Evolutionary conservation across 352 stramenopile genomes (phyloP), one percentile per base, ranked within the genome.

Genomic region (Thraustochytrium striatum): DNA sequence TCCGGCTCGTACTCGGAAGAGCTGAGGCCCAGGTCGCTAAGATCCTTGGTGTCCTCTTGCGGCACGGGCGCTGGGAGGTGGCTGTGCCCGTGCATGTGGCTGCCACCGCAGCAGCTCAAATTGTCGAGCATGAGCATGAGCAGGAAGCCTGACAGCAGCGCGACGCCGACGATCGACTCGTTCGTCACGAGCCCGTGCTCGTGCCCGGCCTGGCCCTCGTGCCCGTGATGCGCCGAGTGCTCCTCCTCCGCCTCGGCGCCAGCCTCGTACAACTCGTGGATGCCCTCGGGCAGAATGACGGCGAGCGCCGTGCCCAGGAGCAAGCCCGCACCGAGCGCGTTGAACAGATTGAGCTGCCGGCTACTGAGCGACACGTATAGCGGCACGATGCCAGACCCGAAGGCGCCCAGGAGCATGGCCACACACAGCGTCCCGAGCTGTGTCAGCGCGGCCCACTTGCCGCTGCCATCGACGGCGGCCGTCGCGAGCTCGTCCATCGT

Each of bases 101-200:
- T 16, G n/a, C 30, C 8, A n/a, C 32, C 32, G 8, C 52, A 38
- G 39, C 65, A 30, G 25, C 41, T 30, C 7, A 81, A 13, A 8
- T 80, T 35, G 36, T 80, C 70, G 0, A 80, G 16, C 5, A 52
- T 69, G 25, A 80, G 36, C 70, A 80, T 80, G 28, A 80, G 47
- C 32, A 80, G 25, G 61, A 80, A 80, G 0, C 70, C 70, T 11
- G 70, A 69, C 25, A 80, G 8, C 8, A 80, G 47, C 3, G 70
- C 55, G 1, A 81, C 7, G 8, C 70, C 70, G 36, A 80, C 57
- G 9, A 32, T 62, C 16, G 62, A 32, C 44, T 73, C 62, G n/a
- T 13, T 13, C n/a, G 9, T 59, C 19, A 57, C 25, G 7, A 19
- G 3, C 21, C 36, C 36, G n/a, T 75, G 32, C 13, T 16, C n/a